A percentile compares a stretch with the other conserved stretches of the same genome.
These are phyloP conservation scores for Wolfiporia cocos DNA, from an alignment of 1,284 basidiomycete genomes.

Conservation along the genomic window DNA sequence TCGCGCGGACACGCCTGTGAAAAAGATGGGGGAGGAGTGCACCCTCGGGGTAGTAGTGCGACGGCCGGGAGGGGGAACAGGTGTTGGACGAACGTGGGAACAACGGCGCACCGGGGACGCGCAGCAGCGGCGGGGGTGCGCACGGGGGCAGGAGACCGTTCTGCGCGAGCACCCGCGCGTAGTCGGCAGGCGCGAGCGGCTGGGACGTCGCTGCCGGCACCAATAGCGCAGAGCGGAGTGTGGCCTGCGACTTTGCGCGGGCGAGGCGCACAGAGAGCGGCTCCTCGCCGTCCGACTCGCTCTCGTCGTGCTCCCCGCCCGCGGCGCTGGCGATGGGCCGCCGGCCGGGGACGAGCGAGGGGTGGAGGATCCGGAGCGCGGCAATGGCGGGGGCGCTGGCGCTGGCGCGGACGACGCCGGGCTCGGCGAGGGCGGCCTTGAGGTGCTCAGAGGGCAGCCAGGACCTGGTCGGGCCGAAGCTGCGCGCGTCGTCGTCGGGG, in stretches of 20 bases:
- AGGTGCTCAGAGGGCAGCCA: constrained; percentile 5
- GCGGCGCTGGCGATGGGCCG: neutral
- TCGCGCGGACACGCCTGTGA: constrained; percentile 43
- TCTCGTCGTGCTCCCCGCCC: no score
- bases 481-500: constrained; percentile 45
- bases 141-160: constrained; percentile 23
- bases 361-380: neutral
- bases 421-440: constrained; percentile 8
- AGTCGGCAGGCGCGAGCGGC: constrained; percentile 19
- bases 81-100: constrained; percentile 67
- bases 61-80: constrained; percentile 14
- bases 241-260: no score
- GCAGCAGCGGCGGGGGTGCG: constrained; percentile 47
- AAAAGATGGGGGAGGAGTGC: constrained; percentile 42
- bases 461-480: constrained; percentile 22
- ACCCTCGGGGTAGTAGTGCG: constrained; percentile 19
- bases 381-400: neutral
- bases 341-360: constrained; percentile 2
- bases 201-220: no score
- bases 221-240: no score
- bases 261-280: no score
- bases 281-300: no score
- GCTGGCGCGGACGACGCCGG: constrained; percentile 8
- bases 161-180: constrained; percentile 26
- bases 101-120: constrained; percentile 33